Evolutionary conservation across 306 rosid genomes (phyloP).

Genomic region (Mucuna pruriens): DNA sequence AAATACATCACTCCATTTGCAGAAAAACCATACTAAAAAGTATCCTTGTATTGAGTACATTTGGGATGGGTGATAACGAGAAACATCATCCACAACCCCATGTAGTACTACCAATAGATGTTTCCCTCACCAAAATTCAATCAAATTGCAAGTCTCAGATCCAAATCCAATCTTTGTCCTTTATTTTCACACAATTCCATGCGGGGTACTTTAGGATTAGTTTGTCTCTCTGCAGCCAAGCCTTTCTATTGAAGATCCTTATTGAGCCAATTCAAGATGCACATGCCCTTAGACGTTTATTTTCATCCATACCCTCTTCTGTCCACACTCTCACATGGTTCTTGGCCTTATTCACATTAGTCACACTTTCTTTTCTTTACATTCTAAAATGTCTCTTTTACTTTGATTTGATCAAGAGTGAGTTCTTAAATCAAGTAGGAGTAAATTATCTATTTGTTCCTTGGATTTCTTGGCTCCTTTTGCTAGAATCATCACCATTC

Average conservation of each 20-base stretch:
- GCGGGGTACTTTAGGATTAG: slow-evolving; percentile 71
- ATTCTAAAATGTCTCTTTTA: slow-evolving; percentile 53
- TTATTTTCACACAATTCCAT: slow-evolving; percentile 46
- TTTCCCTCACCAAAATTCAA: slow-evolving; percentile 1
- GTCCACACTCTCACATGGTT: slow-evolving; percentile 50
- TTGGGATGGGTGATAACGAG: slow-evolving; percentile 30
- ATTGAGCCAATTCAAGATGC: slow-evolving; percentile 47
- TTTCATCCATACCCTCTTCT: slow-evolving; percentile 46
- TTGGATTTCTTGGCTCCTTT: slow-evolving; percentile 59
- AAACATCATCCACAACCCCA: slow-evolving; percentile 26
- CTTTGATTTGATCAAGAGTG: slow-evolving; percentile 50
- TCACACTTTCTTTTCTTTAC: slow-evolving; percentile 50
- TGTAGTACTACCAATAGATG: slow-evolving; percentile 22
- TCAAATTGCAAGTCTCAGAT: slow-evolving; percentile 30
- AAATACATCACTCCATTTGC: slow-evolving; percentile 19
- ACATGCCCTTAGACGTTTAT: slow-evolving; percentile 37
- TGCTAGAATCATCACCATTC: slow-evolving; percentile 58
- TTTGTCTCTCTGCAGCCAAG: slow-evolving; percentile 57
- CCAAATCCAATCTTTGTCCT: slow-evolving; percentile 13
- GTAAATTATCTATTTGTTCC: slow-evolving; percentile 64
- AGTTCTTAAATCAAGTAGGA: slow-evolving; percentile 52
- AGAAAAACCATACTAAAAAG: background rate
- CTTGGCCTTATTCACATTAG: slow-evolving; percentile 43
- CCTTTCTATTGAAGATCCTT: slow-evolving; percentile 56
- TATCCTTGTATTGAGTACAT: background rate